Evolutionary conservation across 805 yeast genomes (phyloP).

Genomic region (Yarrowia yakushimensis): DNA sequence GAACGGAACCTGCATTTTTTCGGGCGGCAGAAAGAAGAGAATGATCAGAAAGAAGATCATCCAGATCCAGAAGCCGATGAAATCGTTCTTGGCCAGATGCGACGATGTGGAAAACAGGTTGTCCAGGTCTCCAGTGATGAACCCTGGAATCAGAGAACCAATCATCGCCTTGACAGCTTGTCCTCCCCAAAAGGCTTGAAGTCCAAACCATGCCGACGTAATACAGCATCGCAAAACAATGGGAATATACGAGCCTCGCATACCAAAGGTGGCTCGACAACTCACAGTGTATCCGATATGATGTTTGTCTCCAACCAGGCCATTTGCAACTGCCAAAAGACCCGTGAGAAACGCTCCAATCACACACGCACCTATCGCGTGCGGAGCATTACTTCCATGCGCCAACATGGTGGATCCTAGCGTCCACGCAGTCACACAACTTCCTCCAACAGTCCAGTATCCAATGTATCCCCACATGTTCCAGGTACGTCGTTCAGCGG

Average conservation of each 20-base stretch:
- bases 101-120: conserved; percentile 43
- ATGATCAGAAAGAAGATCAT: neutral
- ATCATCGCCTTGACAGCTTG: conserved; percentile 42
- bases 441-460: conserved; percentile 32
- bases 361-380: conserved; percentile 45
- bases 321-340: conserved; percentile 43
- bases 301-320: conserved; percentile 48
- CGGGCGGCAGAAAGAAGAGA: conserved; percentile 30
- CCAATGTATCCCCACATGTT: conserved; percentile 42
- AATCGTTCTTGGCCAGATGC: conserved; percentile 38
- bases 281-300: conserved; percentile 50
- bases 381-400: conserved; percentile 45
- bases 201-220: conserved; percentile 47
- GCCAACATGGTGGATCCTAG: conserved; percentile 44
- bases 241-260: conserved; percentile 46
- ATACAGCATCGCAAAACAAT: conserved; percentile 45
- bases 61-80: conserved; percentile 46
- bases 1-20: conserved; percentile 38
- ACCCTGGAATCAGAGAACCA: conserved; percentile 42
- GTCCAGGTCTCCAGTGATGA: conserved; percentile 37
- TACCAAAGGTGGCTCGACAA: conserved; percentile 47
- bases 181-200: conserved; percentile 49
- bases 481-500: conserved; percentile 48
- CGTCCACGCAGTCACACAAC: conserved; percentile 44
- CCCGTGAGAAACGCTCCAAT: conserved; percentile 44